These are phyloP conservation scores for Rugosomyces carneus DNA, from an alignment of 1,284 basidiomycete genomes.

Conservation along the genomic window DNA sequence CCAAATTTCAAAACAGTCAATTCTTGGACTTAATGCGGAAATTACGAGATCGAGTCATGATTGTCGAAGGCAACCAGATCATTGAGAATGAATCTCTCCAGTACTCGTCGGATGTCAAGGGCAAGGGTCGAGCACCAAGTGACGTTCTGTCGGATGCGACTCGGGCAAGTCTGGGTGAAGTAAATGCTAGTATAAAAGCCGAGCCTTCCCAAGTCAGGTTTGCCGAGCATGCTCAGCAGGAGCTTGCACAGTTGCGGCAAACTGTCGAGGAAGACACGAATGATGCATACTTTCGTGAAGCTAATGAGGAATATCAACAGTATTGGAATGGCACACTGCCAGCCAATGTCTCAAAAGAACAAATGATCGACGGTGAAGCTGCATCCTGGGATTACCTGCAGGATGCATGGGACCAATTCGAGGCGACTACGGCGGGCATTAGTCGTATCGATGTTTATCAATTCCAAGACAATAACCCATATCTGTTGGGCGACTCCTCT, in stretches of 20 bases:
- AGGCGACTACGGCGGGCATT: constrained; percentile 62
- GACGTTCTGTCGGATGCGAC: constrained; percentile 5
- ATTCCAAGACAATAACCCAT: constrained; percentile 83
- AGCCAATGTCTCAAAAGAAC: constrained; percentile 11
- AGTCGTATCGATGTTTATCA: constrained; percentile 57
- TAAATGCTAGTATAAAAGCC: not conserved
- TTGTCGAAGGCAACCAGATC: constrained; percentile 78
- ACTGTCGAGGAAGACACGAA: constrained; percentile 43
- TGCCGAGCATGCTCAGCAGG: constrained; percentile 11
- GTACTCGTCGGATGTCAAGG: constrained; percentile 47
- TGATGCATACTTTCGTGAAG: constrained; percentile 65
- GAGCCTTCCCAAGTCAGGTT: constrained; percentile 3
- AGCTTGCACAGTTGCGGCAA: constrained; percentile 13
- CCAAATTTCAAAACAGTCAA: constrained; percentile 84
- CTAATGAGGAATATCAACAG: constrained; percentile 59
- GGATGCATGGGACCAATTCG: constrained; percentile 79
- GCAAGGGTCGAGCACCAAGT: constrained; percentile 51
- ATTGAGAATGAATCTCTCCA: constrained; percentile 46
- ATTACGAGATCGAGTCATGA: constrained; percentile 77
- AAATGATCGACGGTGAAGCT: constrained; percentile 20
- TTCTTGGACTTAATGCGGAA: constrained; percentile 88
- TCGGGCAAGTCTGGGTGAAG: constrained; percentile 2
- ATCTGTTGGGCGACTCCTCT: constrained; percentile 54
- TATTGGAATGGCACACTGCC: constrained; percentile 41
- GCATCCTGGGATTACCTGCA: constrained; percentile 53